These are phyloP conservation scores for Salvia sclarea DNA, from an alignment of 305 asterid genomes.

Conservation along the genomic window DNA sequence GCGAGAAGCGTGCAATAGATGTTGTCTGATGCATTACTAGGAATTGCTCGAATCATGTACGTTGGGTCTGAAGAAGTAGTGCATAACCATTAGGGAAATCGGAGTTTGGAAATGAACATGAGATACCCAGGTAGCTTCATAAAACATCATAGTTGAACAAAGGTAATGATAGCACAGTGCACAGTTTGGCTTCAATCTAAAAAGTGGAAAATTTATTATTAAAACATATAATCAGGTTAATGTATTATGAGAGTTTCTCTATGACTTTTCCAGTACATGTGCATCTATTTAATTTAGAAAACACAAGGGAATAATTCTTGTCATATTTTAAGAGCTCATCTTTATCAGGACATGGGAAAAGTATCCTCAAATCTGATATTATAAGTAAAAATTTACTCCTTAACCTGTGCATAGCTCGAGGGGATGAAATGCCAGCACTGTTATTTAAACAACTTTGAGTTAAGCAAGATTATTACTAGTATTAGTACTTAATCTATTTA, in stretches of 20 bases:
- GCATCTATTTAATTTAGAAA: not conserved
- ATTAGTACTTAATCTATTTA: too few relatives aligned
- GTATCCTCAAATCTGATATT: not conserved
- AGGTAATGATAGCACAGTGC: not conserved
- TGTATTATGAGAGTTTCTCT: not conserved
- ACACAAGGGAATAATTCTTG: not conserved
- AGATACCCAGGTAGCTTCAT: constrained; percentile 18
- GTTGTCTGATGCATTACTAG: constrained; percentile 94
- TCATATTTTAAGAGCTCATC: not conserved
- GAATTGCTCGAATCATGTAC: constrained; percentile 94
- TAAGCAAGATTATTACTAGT: too few relatives aligned
- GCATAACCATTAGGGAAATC: constrained; percentile 1
- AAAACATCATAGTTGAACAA: not conserved
- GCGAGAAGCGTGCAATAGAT: constrained; percentile 97
- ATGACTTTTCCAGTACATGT: not conserved
- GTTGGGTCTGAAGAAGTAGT: constrained; percentile 74
- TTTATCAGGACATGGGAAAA: not conserved
- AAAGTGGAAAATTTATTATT: not conserved
- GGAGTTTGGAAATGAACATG: not conserved
- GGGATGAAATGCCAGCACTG: not conserved
- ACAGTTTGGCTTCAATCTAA: not conserved
- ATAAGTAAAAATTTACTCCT: not conserved
- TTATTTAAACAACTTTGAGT: not conserved
- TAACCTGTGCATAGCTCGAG: not conserved
- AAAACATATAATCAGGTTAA: not conserved